Evolutionary conservation across 1,284 basidiomycete species (phyloP).

Genomic region (Puccinia polysora): DNA sequence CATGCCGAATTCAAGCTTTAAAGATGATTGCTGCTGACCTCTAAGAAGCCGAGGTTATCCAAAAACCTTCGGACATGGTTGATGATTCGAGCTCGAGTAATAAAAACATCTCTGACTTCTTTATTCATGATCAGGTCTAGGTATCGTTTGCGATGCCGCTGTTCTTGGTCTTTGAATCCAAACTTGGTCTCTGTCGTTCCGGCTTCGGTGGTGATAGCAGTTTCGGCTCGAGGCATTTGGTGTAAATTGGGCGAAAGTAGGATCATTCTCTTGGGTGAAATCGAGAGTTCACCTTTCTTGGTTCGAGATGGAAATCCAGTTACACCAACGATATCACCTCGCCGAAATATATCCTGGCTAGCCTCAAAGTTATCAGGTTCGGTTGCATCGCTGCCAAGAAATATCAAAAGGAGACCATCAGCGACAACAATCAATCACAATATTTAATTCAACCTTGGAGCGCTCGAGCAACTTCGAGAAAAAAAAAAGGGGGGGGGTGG

Average conservation of each 20-base stretch:
- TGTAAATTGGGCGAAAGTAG: conserved; percentile 94
- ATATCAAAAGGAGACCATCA: background rate
- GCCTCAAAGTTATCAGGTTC: conserved; percentile 65
- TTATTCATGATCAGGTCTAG: conserved; percentile 96
- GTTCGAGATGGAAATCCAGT: conserved; percentile 83
- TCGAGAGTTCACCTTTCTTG: conserved; percentile 92
- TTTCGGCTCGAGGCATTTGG: conserved; percentile 63
- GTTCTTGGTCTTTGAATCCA: conserved; percentile 92
- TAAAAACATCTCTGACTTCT: conserved; percentile 81
- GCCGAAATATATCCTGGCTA: conserved; percentile 79
- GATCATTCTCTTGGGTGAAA: conserved; percentile 73
- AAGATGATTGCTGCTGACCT: conserved; percentile 54
- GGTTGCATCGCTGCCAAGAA: conserved; percentile 55
- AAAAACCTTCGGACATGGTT: conserved; percentile 64
- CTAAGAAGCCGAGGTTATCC: conserved; percentile 88
- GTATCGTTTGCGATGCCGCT: conserved; percentile 96
- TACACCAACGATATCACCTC: conserved; percentile 94
- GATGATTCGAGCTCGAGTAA: conserved; percentile 64
- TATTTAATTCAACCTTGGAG: too few relatives aligned
- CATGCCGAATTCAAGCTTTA: background rate
- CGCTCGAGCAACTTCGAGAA: too few relatives aligned
- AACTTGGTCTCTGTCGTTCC: conserved; percentile 42
- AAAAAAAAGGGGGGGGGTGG: background rate
- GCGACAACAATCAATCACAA: too few relatives aligned
- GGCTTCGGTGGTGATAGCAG: conserved; percentile 44